These are phyloP conservation scores for Acer negundo DNA, from an alignment of 345 rosid genomes.

Conservation along the genomic window DNA sequence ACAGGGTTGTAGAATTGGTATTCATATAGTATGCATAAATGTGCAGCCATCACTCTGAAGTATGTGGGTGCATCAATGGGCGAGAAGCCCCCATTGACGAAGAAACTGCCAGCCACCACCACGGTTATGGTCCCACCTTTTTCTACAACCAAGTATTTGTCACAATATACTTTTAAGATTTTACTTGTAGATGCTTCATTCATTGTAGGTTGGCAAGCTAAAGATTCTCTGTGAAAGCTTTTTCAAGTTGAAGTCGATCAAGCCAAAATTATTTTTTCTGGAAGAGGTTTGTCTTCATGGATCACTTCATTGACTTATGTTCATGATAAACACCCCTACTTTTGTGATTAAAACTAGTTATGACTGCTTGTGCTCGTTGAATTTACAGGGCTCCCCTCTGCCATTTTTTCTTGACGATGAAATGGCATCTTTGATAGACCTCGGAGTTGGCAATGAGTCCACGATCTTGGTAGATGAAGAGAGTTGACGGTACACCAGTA, in stretches of 20 bases:
- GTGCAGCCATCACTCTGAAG: constrained; percentile 79
- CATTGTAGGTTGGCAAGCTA: constrained; percentile 74
- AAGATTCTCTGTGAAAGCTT: constrained; percentile 79
- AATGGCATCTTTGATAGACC: constrained; percentile 66
- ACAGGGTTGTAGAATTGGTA: not conserved
- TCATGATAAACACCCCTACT: not conserved
- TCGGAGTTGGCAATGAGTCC: constrained; percentile 62
- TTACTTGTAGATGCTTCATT: not conserved
- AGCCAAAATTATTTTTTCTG: constrained; percentile 59
- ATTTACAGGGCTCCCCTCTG: constrained; percentile 70
- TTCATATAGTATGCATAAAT: constrained; percentile 14
- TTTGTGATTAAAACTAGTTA: not conserved
- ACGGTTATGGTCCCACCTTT: constrained; percentile 49
- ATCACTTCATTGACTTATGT: not conserved
- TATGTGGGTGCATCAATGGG: constrained; percentile 84
- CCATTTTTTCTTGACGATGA: constrained; percentile 76
- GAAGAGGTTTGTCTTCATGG: constrained; percentile 61
- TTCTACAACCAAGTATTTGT: constrained; percentile 1
- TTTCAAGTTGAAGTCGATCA: constrained; percentile 63
- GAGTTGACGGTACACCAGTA: constrained; percentile 19
- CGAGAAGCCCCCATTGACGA: constrained; percentile 70
- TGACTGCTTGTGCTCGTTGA: not conserved
- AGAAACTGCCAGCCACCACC: constrained; percentile 84
- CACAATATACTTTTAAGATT: not conserved
- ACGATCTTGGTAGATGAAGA: constrained; percentile 78